phyloP scores from a whole-genome alignment of 768 basidiomycete genomes.

The Calocybe indica region DNA sequence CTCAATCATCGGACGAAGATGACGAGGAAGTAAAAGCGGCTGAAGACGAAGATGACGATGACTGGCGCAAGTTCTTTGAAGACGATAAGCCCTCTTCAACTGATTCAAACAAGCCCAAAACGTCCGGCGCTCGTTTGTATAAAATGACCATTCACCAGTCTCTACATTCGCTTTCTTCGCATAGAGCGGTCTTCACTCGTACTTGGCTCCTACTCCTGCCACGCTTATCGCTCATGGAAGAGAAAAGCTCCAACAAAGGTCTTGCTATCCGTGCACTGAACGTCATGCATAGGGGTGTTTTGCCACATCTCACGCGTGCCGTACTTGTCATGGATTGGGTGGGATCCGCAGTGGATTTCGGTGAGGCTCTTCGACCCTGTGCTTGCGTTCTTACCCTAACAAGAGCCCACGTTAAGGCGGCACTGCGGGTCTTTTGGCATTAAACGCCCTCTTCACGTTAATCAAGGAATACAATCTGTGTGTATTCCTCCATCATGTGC shows the following conservation, averaged over 20 bases:
- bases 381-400: neutral
- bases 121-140: slow-evolving; percentile 44
- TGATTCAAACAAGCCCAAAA: slow-evolving; percentile 27
- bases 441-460: slow-evolving; percentile 87
- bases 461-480: slow-evolving; percentile 94
- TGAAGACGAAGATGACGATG: slow-evolving; percentile 38
- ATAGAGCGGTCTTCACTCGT: slow-evolving; percentile 74
- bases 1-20: slow-evolving; percentile 28
- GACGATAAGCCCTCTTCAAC: slow-evolving; percentile 36
- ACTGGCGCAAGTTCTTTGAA: slow-evolving; percentile 87
- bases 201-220: slow-evolving; percentile 76
- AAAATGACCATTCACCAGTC: slow-evolving; percentile 71
- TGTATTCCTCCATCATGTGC: slow-evolving; percentile 22
- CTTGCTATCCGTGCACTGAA: slow-evolving; percentile 57
- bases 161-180: slow-evolving; percentile 69
- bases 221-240: slow-evolving; percentile 36
- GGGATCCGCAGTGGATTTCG: slow-evolving; percentile 74
- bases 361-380: slow-evolving; percentile 29
- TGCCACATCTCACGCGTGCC: slow-evolving; percentile 78
- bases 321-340: slow-evolving; percentile 92
- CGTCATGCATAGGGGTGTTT: slow-evolving; percentile 75
- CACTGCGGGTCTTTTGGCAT: slow-evolving; percentile 75
- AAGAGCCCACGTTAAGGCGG: slow-evolving; percentile 47
- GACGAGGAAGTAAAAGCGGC: slow-evolving; percentile 19
- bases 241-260: slow-evolving; percentile 27